Base-by-base conservation (phyloP, 2,329 filamentous ascomycete species). In the Fusarium sororula region DNA sequence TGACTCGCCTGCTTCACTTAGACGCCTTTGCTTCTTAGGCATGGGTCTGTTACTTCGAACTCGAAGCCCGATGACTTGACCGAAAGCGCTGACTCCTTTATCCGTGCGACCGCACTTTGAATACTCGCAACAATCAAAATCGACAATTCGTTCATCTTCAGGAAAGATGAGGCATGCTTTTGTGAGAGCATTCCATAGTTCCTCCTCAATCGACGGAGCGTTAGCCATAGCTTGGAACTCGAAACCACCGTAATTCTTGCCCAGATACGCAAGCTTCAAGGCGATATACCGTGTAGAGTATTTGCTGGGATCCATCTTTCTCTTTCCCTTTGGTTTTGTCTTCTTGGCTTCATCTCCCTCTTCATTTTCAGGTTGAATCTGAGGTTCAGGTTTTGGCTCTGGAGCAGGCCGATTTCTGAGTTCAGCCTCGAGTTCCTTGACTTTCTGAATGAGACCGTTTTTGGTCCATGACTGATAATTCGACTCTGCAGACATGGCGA, bases 21-120 rank as follows among this genome's bases (percentile, higher is more conserved):
- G 54, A 17, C 73, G 75, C 13, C 50, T 71, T 69, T 67, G 73
- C 77, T 71, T 81, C 67, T 76, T 78, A 6, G 83, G 83, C 58
- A 92, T 79, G 3, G 94, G 94, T 74, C 89, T 86, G 77, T 93
- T 93, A 82, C 95, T 98, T 80, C 96, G 88, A 22, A 99, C 91
- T 63, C 92, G 86, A 45, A 99, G 84, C 2, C 91, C 93, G 79
- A 99, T 91, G 65, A 99, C 96, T 85, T 99, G 96, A 0, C 96
- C 96, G 84, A 99, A 99, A 7, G 96, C 95, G 82, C 95, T 98
- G 41, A 99, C 96, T 18, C 96, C 96, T 61, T 91, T 88, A 81
- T 99, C 96, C 24, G 96, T 99, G 72, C 96, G 88, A 5, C 96
- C 96, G 79, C 96, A 98, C 82, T 99, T 99, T 41, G 93, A 95